phyloP scores from a whole-genome alignment of 2,329 filamentous ascomycete genomes.

The Aspergillus aculeatus region DNA sequence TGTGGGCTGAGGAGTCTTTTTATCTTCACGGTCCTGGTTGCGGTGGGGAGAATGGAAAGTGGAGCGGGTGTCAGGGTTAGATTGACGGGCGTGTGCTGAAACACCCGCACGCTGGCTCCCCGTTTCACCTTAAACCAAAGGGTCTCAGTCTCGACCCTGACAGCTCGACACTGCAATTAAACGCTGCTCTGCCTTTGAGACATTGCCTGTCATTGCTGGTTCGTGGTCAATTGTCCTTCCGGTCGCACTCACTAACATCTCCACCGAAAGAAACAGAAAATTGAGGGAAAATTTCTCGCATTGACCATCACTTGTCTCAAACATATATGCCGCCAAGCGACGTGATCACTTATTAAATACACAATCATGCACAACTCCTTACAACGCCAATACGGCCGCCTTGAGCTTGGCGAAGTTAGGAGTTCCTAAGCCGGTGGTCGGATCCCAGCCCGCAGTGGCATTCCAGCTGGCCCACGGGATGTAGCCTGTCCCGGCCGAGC shows the following conservation, averaged over 20 bases:
- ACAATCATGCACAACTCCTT: background rate
- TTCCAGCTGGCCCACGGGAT: slow-evolving; percentile 31
- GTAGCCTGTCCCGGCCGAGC: slow-evolving; percentile 19
- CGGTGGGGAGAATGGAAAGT: background rate
- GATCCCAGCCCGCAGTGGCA: slow-evolving; percentile 42
- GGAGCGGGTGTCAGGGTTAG: background rate
- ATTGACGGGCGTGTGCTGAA: slow-evolving; percentile 7
- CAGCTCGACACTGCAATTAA: background rate
- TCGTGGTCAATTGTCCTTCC: background rate
- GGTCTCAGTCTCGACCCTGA: background rate
- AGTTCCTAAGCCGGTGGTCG: slow-evolving; percentile 41
- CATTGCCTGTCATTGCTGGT: background rate
- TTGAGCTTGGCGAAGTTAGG: slow-evolving; percentile 19
- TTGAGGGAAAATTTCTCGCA: background rate
- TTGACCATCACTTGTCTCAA: background rate
- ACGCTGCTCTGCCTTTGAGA: background rate
- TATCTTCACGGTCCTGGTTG: background rate
- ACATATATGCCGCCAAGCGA: background rate
- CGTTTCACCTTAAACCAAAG: slow-evolving; percentile 5
- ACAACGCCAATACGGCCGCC: background rate
- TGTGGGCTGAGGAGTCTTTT: background rate
- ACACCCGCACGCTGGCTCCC: background rate
- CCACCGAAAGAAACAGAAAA: background rate
- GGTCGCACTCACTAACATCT: background rate
- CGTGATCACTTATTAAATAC: background rate